Evolutionary conservation across 306 rosid species (phyloP).

Genomic region (Vicia villosa): DNA sequence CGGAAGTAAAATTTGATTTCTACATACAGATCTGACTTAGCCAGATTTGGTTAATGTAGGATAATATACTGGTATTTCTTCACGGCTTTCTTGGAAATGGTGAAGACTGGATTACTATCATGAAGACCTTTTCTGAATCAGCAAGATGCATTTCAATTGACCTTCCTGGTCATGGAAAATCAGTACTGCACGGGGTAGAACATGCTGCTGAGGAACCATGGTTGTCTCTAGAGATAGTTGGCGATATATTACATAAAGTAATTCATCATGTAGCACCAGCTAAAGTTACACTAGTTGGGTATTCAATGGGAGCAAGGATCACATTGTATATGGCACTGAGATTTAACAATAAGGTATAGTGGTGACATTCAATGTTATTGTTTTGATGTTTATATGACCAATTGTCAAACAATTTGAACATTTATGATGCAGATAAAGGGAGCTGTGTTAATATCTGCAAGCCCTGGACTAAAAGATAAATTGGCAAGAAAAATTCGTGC

Average conservation of each 20-base stretch:
- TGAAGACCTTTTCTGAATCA: slow-evolving; percentile 77
- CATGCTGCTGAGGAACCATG: slow-evolving; percentile 41
- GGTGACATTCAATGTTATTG: slow-evolving; percentile 28
- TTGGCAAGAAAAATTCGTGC: slow-evolving; percentile 68
- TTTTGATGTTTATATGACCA: slow-evolving; percentile 10
- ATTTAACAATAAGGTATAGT: slow-evolving; percentile 61
- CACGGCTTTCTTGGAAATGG: slow-evolving; percentile 95
- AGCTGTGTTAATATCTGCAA: slow-evolving; percentile 79
- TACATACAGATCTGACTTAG: slow-evolving; percentile 39
- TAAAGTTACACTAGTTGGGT: slow-evolving; percentile 78
- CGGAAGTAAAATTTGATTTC: slow-evolving; percentile 26
- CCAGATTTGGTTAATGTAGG: slow-evolving; percentile 61
- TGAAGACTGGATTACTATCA: slow-evolving; percentile 86
- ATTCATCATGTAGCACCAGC: slow-evolving; percentile 56
- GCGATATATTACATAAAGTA: slow-evolving; percentile 53
- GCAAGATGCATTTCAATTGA: slow-evolving; percentile 86
- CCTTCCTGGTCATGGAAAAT: slow-evolving; percentile 92
- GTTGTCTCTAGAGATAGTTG: slow-evolving; percentile 66
- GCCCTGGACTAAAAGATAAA: slow-evolving; percentile 84
- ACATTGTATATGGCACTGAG: slow-evolving; percentile 81
- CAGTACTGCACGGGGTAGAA: slow-evolving; percentile 45
- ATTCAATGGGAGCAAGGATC: slow-evolving; percentile 95
- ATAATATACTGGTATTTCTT: slow-evolving; percentile 69
- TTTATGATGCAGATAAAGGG: slow-evolving; percentile 67
- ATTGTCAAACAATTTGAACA: slow-evolving; percentile 32